A percentile compares a stretch with the other conserved stretches of the same genome.
phyloP scores from a whole-genome alignment of 352 stramenopile genomes.

The Pythium dissimile region DNA sequence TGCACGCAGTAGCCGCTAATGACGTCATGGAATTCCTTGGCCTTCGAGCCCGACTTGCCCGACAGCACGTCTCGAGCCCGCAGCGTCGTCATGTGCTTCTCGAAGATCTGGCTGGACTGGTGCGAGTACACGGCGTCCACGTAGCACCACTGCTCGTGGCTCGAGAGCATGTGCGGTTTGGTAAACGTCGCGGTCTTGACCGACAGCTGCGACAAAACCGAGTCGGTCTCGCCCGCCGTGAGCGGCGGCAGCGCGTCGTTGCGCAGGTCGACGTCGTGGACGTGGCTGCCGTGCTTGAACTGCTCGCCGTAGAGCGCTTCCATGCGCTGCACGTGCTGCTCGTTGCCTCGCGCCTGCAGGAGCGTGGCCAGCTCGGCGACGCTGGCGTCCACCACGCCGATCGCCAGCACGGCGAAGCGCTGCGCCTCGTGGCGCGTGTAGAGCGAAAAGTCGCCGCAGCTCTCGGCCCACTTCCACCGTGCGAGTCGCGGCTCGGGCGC shows the following conservation, averaged over 20 bases:
- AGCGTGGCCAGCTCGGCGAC: constrained; percentile 10
- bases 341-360: neutral
- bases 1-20: constrained; percentile 22
- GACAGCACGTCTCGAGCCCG: constrained; percentile 9
- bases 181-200: constrained; percentile 25
- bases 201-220: constrained; percentile 9
- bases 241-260: neutral
- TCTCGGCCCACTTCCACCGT: constrained; percentile 19
- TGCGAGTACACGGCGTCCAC: constrained; percentile 17
- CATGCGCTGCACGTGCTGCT: constrained; percentile 21
- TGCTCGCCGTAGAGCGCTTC: constrained; percentile 18
- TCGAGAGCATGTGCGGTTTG: constrained; percentile 12
- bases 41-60: constrained; percentile 10
- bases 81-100: constrained; percentile 25
- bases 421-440: constrained; percentile 21
- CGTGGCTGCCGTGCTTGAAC: constrained; percentile 18
- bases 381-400: constrained; percentile 4
- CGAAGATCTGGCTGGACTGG: constrained; percentile 8
- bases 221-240: neutral
- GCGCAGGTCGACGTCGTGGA: constrained; percentile 15
- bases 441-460: constrained; percentile 12
- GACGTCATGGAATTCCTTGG: constrained; percentile 21
- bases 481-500: neutral
- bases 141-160: constrained; percentile 27
- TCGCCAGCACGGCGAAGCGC: constrained; percentile 17